Evolutionary conservation across 306 rosid genomes (phyloP), one percentile per base, ranked within the genome.

Genomic region (Chamaecrista fasciculata): DNA sequence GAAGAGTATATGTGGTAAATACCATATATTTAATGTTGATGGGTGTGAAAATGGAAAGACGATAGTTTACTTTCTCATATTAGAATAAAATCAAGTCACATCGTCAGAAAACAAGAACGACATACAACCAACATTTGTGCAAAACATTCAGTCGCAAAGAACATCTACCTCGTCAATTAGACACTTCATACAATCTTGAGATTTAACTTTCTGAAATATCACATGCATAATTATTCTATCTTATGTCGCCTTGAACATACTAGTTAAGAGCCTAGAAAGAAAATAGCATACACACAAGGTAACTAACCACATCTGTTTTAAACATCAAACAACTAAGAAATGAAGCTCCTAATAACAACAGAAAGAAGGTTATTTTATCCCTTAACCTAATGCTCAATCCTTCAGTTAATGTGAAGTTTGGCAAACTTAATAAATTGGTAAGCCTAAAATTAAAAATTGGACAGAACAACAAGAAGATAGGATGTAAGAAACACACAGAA

Each of bases 1-100:
- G 47, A 43, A 74, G 43, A 73, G 57, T 24, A 52, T 43, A 53
- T 19, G 50, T 11, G 28, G 70, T 73, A 47, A 61, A 62, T 51
- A 64, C 43, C 6, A 62, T 23, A 75, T 63, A 43, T 12, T 29
- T 57, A 42, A 76, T 48, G 48, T 44, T 37, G 34, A 49, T 3
- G 51, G 18, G 8, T 8, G 0, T 3, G 36, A 20, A 23, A 44
- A 64, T n/a, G 15, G 4, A 11, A 12, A 24, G 59, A 37, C 66
- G 2, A 57, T 47, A 65, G 24, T 1, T 42, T 10, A 46, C n/a
- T 11, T 8, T 24, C 44, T 28, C 36, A 71, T 46, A 20, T 53
- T 37, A 40, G 69, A 44, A 11, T 24, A 14, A 33, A 33, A 33
- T 57, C 39, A 25, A 18, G 12, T 57, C 19, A 58, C 46, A 24